These are phyloP conservation scores for Colletotrichum tropicale DNA, from an alignment of 2,329 filamentous ascomycete species.

Conservation along the genomic window DNA sequence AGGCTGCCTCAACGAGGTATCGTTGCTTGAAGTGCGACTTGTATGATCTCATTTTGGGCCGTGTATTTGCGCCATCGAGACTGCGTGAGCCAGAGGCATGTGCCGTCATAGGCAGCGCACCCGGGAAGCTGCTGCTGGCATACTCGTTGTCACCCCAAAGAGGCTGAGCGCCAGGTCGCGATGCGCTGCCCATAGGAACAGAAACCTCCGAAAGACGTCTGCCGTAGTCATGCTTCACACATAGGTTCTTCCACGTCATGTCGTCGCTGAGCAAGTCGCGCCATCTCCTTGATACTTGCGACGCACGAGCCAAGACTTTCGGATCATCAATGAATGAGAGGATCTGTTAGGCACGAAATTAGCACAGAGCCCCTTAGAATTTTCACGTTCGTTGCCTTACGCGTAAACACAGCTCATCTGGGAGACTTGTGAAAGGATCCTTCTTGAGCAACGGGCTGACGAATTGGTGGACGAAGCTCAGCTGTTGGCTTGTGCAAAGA, in stretches of 20 bases:
- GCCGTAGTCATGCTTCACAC: conserved; percentile 91
- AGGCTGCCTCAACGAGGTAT: conserved; percentile 96
- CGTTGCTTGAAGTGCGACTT: conserved; percentile 97
- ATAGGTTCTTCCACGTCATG: conserved; percentile 97
- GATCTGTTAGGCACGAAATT: conserved; percentile 59
- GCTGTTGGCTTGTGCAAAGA: conserved; percentile 90
- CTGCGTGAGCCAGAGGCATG: conserved; percentile 51
- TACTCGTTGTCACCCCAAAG: conserved; percentile 24
- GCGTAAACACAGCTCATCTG: conserved; percentile 89
- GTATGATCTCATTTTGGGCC: conserved; percentile 80
- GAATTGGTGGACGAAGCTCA: conserved; percentile 96
- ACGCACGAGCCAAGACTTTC: conserved; percentile 88
- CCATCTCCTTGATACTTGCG: conserved; percentile 96
- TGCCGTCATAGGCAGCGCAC: conserved; percentile 40
- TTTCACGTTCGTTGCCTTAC: conserved; percentile 53
- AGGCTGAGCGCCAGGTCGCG: conserved; percentile 7
- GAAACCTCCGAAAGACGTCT: conserved; percentile 58
- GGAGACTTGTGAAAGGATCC: conserved; percentile 90
- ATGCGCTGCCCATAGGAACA: background rate
- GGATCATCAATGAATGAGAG: conserved; percentile 97
- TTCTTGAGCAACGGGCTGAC: conserved; percentile 94
- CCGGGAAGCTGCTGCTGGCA: conserved; percentile 48
- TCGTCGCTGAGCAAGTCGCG: conserved; percentile 92
- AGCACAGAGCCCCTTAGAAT: background rate
- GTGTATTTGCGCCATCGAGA: conserved; percentile 55